A percentile compares a stretch with the other conserved stretches of the same genome.
Evolutionary conservation across 352 stramenopile genomes (phyloP).

Genomic region (Peronospora belbahrii): DNA sequence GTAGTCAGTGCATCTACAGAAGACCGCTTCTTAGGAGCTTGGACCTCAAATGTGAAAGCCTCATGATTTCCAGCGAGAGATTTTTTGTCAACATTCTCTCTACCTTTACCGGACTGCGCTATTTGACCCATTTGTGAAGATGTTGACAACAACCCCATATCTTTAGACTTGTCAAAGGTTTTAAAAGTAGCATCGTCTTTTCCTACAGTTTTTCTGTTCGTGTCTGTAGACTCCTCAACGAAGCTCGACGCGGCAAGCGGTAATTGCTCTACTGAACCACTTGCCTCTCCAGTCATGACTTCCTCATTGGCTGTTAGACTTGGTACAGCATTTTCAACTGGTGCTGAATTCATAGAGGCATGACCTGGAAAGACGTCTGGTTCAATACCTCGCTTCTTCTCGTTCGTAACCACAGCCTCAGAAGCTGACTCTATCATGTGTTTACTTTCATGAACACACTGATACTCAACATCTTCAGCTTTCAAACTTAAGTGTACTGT

Average conservation of each 20-base stretch:
- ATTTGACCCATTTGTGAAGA: neutral
- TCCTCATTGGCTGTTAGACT: neutral
- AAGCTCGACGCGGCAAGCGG: neutral
- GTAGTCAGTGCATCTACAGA: slow-evolving; percentile 1
- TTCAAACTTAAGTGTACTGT: slow-evolving; percentile 2
- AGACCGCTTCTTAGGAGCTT: slow-evolving; percentile 19
- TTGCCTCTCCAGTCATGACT: neutral
- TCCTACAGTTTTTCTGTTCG: neutral
- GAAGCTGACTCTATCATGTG: neutral
- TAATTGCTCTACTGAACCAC: neutral
- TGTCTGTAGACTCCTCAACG: neutral
- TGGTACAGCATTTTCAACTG: neutral
- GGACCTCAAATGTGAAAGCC: slow-evolving; percentile 56
- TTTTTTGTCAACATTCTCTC: slow-evolving; percentile 11
- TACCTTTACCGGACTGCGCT: slow-evolving; percentile 3
- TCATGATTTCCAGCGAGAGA: slow-evolving; percentile 3
- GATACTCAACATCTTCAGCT: slow-evolving; percentile 6
- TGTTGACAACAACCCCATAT: slow-evolving; percentile 24
- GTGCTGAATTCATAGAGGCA: neutral
- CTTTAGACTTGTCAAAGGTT: slow-evolving; percentile 30
- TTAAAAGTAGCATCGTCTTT: slow-evolving; percentile 13
- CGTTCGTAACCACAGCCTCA: neutral
- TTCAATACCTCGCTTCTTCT: slow-evolving; percentile 1
- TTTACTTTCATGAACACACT: slow-evolving; percentile 1
- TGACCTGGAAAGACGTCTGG: neutral